Evolutionary conservation across 768 basidiomycete genomes (phyloP).

Genomic region (Leccinum aurantiacum): DNA sequence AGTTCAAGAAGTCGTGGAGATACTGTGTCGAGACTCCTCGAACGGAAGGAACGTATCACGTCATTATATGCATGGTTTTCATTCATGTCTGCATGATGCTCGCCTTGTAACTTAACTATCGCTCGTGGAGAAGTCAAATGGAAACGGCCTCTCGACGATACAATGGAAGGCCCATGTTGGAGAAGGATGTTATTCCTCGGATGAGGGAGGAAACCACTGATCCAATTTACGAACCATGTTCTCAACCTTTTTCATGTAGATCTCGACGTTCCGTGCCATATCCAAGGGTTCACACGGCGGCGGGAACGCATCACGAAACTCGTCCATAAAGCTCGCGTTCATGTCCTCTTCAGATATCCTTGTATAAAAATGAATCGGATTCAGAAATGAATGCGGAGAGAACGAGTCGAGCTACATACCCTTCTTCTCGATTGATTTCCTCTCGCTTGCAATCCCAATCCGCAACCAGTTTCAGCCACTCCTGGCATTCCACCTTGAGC

Average conservation of each 20-base stretch:
- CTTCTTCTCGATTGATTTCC: slow-evolving; percentile 6
- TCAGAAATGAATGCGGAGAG: not conserved
- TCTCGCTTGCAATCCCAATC: slow-evolving; percentile 25
- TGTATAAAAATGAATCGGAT: slow-evolving; percentile 4
- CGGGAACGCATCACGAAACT: slow-evolving; percentile 28
- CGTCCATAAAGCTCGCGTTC: slow-evolving; percentile 12
- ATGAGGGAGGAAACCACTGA: slow-evolving; percentile 23
- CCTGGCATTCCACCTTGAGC: slow-evolving; percentile 17
- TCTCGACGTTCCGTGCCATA: slow-evolving; percentile 18
- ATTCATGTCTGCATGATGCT: not conserved
- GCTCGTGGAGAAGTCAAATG: not conserved
- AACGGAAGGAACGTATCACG: not conserved
- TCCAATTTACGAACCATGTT: slow-evolving; percentile 26
- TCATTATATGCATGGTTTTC: not conserved
- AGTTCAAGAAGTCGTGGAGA: not conserved
- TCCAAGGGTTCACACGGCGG: slow-evolving; percentile 14
- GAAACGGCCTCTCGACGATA: not conserved
- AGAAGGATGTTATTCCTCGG: not conserved
- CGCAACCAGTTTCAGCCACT: slow-evolving; percentile 18
- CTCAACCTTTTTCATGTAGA: slow-evolving; percentile 29
- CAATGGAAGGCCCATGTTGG: not conserved
- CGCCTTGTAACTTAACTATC: not conserved
- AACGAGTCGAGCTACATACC: slow-evolving; percentile 5
- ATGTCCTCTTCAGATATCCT: slow-evolving; percentile 13
- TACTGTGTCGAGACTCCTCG: not conserved